These are phyloP conservation scores for Termitomyces titanicus DNA, from an alignment of 768 basidiomycete species.

Conservation along the genomic window DNA sequence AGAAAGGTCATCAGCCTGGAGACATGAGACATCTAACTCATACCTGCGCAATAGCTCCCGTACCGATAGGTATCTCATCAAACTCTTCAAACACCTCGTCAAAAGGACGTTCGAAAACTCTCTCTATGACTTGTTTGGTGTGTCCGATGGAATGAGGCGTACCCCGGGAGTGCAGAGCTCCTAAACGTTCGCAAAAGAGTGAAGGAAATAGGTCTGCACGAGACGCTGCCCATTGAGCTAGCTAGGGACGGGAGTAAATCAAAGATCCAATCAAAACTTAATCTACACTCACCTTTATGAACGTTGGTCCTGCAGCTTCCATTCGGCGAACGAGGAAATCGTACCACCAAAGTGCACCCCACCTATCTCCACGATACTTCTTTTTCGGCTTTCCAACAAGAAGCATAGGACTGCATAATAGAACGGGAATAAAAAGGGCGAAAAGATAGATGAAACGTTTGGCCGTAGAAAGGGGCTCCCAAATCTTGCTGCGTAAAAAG, in stretches of 20 bases:
- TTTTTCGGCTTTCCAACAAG: conserved; percentile 57
- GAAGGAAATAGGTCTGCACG: conserved; percentile 91
- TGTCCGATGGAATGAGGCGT: conserved; percentile 76
- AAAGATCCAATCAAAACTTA: background rate
- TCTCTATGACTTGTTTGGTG: conserved; percentile 78
- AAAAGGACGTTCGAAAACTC: conserved; percentile 80
- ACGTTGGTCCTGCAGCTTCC: conserved; percentile 94
- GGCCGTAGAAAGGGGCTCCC: conserved; percentile 85
- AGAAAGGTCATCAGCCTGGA: background rate
- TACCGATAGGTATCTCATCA: conserved; percentile 85
- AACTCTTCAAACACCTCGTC: conserved; percentile 91
- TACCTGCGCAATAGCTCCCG: conserved; percentile 96
- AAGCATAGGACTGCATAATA: conserved; percentile 81
- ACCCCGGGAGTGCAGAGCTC: conserved; percentile 84
- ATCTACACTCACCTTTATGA: conserved; percentile 76
- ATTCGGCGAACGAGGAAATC: conserved; percentile 82
- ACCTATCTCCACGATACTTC: conserved; percentile 66
- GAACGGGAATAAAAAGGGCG: conserved; percentile 82
- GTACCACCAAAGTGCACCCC: conserved; percentile 99
- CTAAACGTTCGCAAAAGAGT: conserved; percentile 78
- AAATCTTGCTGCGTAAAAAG: conserved; percentile 55
- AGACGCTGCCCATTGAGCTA: conserved; percentile 98
- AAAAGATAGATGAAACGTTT: conserved; percentile 82
- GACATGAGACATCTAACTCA: conserved; percentile 3
- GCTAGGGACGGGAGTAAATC: conserved; percentile 36